Base-by-base conservation (phyloP, 768 basidiomycete genomes). In the Guyanaporus albipodus region DNA sequence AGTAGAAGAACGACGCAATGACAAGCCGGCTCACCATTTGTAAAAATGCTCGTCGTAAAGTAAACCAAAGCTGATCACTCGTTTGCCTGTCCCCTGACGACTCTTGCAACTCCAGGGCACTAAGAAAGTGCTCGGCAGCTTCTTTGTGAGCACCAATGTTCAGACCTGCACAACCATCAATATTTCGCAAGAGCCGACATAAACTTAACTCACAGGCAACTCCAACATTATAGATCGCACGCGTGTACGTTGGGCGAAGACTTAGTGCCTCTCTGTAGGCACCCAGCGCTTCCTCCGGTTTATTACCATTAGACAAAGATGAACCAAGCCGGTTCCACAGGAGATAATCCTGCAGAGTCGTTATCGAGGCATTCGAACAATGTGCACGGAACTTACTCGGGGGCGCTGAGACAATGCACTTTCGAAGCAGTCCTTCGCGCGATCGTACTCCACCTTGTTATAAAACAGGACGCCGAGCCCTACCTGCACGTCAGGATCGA, bases 261-360 rank as follows among this genome's bases (percentile, higher is more conserved):
- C 82, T 84, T 21, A 99, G 75, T 0, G 96, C 96, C 63, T 93
- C 83, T 49, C 88, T 77, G 64, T 99, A 96, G 12, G 86, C 88
- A 14, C 86, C 87, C 8, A 92, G 70, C 4, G 95, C 94, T 64
- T 94, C 91, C 66, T 98, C 96, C 0, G 96, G 92, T 52, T 89
- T 87, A 54, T 80, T 90, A 1, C 91, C 92, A 62, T 99, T 99
- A 6, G 93, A 95, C 21, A 99, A 74, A 4, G 87, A 91, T 2
- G 94, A 96, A 6, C 96, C 96, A 12, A 96, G 71, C 41, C 96
- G 75, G 66, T 99, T 99, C 96, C 96, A 99, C 11, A 98, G 67
- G 6, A 92, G 71, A 65, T 92, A 98, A 67, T 99, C 96, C 87
- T 81, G 49, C 14, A 15, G 37, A 18, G 9, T 24, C 17, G 33